These are phyloP conservation scores for Lichtheimia hyalospora DNA, from an alignment of 371 early-diverging fungal genomes.

Conservation along the genomic window DNA sequence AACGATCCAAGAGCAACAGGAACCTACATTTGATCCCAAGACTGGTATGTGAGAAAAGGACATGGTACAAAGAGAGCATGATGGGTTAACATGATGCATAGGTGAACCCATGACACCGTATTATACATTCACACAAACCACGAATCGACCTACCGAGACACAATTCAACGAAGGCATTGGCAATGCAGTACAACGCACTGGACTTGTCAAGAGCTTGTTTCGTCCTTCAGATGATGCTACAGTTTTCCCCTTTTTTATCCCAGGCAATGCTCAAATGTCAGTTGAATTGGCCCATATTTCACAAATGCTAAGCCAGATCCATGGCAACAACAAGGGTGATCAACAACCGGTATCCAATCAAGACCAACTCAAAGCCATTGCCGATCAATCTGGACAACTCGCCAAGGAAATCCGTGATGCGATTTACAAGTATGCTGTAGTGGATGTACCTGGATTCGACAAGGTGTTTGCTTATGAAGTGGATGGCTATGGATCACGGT, in stretches of 20 bases:
- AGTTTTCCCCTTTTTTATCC: conserved; percentile 61
- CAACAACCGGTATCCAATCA: neutral
- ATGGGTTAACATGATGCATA: neutral
- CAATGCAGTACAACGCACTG: conserved; percentile 54
- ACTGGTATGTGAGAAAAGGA: conserved; percentile 24
- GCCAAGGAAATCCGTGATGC: conserved; percentile 57
- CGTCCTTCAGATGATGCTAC: conserved; percentile 70
- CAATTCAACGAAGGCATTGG: conserved; percentile 57
- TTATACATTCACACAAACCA: conserved; percentile 28
- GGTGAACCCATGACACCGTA: conserved; percentile 21
- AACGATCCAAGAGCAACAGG: conserved; percentile 33
- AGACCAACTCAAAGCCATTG: conserved; percentile 4
- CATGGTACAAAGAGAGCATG: neutral
- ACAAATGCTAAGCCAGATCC: conserved; percentile 16
- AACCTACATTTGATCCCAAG: conserved; percentile 36
- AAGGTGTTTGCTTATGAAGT: conserved; percentile 57
- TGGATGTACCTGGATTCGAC: conserved; percentile 43
- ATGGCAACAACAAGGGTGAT: neutral
- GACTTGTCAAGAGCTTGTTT: conserved; percentile 62
- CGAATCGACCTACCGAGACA: conserved; percentile 57
- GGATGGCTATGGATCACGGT: conserved; percentile 64
- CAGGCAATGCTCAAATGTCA: conserved; percentile 69
- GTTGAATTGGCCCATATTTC: conserved; percentile 54
- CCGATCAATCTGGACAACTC: conserved; percentile 20
- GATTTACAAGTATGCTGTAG: conserved; percentile 51